phyloP scores from a whole-genome alignment of 495 filamentous ascomycete species.

The Aspergillus bertholletiae region DNA sequence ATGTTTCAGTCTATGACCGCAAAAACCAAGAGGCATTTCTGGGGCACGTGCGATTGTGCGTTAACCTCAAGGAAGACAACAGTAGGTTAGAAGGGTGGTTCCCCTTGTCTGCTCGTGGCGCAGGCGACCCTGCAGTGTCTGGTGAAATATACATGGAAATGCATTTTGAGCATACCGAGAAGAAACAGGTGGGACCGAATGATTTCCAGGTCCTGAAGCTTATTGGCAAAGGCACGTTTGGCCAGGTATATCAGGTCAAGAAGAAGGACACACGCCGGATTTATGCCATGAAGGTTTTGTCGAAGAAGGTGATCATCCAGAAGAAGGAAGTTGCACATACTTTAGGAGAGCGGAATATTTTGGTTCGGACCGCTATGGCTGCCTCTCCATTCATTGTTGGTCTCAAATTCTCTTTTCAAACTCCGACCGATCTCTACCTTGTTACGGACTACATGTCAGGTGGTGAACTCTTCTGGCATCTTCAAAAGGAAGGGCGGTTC shows the following conservation, averaged over 20 bases:
- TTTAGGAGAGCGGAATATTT: slow-evolving; percentile 92
- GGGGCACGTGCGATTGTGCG: slow-evolving; percentile 78
- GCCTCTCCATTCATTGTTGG: slow-evolving; percentile 98
- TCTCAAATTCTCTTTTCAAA: slow-evolving; percentile 98
- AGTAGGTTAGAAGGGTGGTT: slow-evolving; percentile 81
- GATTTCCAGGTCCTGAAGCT: slow-evolving; percentile 95
- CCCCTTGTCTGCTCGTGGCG: slow-evolving; percentile 64
- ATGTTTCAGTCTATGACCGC: slow-evolving; percentile 91
- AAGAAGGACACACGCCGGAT: slow-evolving; percentile 96
- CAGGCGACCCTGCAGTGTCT: slow-evolving; percentile 65
- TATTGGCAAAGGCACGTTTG: slow-evolving; percentile 97
- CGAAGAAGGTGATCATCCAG: slow-evolving; percentile 99
- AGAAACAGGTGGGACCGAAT: slow-evolving; percentile 91
- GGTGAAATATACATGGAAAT: slow-evolving; percentile 91
- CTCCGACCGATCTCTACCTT: slow-evolving; percentile 90
- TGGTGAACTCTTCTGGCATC: slow-evolving; percentile 96
- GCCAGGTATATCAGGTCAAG: slow-evolving; percentile 99
- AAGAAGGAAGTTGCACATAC: slow-evolving; percentile 99
- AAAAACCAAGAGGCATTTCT: slow-evolving; percentile 83
- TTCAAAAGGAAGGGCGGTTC: slow-evolving; percentile 96
- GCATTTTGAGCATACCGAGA: slow-evolving; percentile 82
- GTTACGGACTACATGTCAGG: slow-evolving; percentile 99
- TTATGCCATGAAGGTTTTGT: slow-evolving; percentile 98
- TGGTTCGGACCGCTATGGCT: slow-evolving; percentile 91
- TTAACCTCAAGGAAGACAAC: slow-evolving; percentile 63